Evolutionary conservation across 306 rosid genomes (phyloP).

Genomic region (Sechiopsis laciniata): DNA sequence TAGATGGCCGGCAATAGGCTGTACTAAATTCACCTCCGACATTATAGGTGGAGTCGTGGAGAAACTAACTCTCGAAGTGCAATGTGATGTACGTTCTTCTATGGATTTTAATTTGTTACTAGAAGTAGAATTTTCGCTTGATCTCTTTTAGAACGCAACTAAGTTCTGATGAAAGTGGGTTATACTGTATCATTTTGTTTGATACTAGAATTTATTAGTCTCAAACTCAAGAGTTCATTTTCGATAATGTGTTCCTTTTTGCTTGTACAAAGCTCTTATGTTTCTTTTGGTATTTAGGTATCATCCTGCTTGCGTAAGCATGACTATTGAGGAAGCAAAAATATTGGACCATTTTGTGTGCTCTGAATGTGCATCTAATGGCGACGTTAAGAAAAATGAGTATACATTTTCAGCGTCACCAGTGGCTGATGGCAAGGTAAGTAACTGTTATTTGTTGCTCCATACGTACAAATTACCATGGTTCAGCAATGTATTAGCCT

Average conservation of each 20-base stretch:
- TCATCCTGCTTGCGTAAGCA: conserved; percentile 93
- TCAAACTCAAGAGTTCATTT: background rate
- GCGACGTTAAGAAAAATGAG: conserved; percentile 52
- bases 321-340: conserved; percentile 78
- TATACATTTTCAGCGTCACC: conserved; percentile 43
- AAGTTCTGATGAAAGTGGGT: background rate
- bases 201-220: background rate
- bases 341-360: conserved; percentile 75
- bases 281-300: conserved; percentile 51
- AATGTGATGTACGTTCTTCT: background rate
- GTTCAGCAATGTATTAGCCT: too few species aligned
- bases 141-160: background rate
- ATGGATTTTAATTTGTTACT: background rate
- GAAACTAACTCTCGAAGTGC: background rate
- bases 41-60: background rate
- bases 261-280: background rate
- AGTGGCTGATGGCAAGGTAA: conserved; percentile 57
- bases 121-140: background rate
- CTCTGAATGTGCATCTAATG: conserved; percentile 73
- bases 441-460: conserved; percentile 19
- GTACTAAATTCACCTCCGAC: background rate
- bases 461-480: background rate
- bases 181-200: background rate
- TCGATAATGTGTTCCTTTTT: background rate
- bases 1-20: background rate